These are phyloP conservation scores for Pezicula carpinea DNA, from an alignment of 2,329 filamentous ascomycete genomes.

Conservation along the genomic window DNA sequence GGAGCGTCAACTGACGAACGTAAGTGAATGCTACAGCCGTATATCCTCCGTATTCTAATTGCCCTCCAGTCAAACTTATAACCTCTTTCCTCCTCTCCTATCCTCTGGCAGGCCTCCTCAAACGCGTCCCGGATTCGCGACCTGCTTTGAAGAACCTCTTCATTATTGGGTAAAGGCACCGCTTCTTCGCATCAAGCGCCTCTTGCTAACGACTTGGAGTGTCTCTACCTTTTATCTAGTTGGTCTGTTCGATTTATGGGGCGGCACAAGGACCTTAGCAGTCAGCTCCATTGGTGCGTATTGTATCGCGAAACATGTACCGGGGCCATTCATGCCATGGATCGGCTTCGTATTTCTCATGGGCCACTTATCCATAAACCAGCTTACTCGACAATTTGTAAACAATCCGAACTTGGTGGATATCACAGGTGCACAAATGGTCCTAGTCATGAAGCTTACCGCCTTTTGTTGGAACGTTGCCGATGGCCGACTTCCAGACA, in stretches of 20 bases:
- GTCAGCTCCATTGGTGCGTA: slow-evolving; percentile 80
- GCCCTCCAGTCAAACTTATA: slow-evolving; percentile 79
- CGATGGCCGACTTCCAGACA: slow-evolving; percentile 75
- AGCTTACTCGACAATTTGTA: slow-evolving; percentile 74
- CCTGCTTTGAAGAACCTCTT: slow-evolving; percentile 87
- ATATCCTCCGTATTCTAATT: slow-evolving; percentile 7
- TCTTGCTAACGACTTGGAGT: slow-evolving; percentile 35
- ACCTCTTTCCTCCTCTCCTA: slow-evolving; percentile 89
- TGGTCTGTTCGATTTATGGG: slow-evolving; percentile 90
- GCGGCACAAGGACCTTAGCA: slow-evolving; percentile 71
- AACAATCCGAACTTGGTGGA: slow-evolving; percentile 67
- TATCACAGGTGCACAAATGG: slow-evolving; percentile 96
- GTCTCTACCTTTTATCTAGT: slow-evolving; percentile 87
- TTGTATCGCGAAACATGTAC: slow-evolving; percentile 74
- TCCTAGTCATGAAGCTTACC: slow-evolving; percentile 93
- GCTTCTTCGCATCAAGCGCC: slow-evolving; percentile 6
- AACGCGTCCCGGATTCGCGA: slow-evolving; percentile 80
- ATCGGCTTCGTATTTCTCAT: slow-evolving; percentile 90
- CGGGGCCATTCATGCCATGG: slow-evolving; percentile 97
- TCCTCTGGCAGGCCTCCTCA: slow-evolving; percentile 81
- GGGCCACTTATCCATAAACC: slow-evolving; percentile 89
- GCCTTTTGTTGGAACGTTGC: slow-evolving; percentile 98
- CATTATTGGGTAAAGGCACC: slow-evolving; percentile 60
- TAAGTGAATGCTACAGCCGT: slow-evolving; percentile 31
- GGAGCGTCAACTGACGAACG: slow-evolving; percentile 63